phyloP scores from a whole-genome alignment of 768 basidiomycete genomes.

The Agrocybe praecox region DNA sequence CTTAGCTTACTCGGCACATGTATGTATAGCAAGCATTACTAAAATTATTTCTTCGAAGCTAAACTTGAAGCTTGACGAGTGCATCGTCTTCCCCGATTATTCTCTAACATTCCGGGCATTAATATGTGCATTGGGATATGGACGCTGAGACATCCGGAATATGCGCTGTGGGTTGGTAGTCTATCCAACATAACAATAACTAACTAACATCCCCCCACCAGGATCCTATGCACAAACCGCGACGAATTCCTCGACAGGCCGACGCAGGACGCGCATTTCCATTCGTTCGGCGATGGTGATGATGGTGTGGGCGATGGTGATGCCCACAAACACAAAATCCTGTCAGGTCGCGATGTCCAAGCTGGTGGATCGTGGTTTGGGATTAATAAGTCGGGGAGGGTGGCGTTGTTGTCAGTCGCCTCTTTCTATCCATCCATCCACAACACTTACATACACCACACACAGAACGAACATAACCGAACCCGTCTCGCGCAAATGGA shows the following conservation, averaged over 20 bases:
- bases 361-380: constrained; percentile 89
- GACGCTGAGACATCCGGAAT: constrained; percentile 75
- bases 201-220: constrained; percentile 31
- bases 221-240: constrained; percentile 75
- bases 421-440: not conserved
- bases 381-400: constrained; percentile 60
- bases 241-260: constrained; percentile 75
- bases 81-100: no score
- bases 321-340: constrained; percentile 36
- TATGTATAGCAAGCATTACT: no score
- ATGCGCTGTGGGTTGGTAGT: constrained; percentile 71
- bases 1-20: no score
- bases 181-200: no score
- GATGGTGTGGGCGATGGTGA: constrained; percentile 16
- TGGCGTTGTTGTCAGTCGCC: constrained; percentile 80
- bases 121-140: constrained; percentile 81
- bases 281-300: constrained; percentile 52
- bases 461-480: constrained; percentile 89
- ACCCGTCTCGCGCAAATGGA: constrained; percentile 38
- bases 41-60: no score
- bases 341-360: constrained; percentile 74
- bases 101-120: constrained; percentile 16
- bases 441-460: constrained; percentile 6
- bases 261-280: constrained; percentile 66
- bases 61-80: not conserved